A percentile compares a stretch with the other conserved stretches of the same genome.
These are phyloP conservation scores for Leishmania gerbilli DNA, from an alignment of 208 protist species.

Conservation along the genomic window DNA sequence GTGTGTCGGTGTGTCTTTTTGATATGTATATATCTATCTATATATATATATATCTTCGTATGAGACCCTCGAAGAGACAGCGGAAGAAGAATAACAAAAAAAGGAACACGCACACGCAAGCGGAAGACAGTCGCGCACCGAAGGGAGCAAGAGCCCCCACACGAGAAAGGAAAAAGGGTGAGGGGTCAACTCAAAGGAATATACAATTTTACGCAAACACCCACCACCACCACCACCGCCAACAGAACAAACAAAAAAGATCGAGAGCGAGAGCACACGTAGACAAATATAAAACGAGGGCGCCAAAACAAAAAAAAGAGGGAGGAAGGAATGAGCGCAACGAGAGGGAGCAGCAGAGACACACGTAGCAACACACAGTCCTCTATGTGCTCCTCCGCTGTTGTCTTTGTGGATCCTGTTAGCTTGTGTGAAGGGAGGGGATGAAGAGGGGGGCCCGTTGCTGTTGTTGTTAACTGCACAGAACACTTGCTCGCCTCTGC, in stretches of 20 bases:
- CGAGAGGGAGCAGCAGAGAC: not conserved
- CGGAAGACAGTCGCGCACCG: not conserved
- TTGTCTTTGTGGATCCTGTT: not conserved
- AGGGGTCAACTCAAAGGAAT: not conserved
- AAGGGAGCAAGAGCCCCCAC: not conserved
- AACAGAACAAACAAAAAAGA: conserved; percentile 1
- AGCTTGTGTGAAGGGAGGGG: not conserved
- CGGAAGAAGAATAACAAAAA: not conserved
- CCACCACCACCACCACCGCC: too few species aligned
- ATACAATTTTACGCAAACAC: not conserved
- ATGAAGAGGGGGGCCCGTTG: not conserved
- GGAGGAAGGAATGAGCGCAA: not conserved
- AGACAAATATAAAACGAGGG: not conserved
- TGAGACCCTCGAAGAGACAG: not conserved
- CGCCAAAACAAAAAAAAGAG: not conserved
- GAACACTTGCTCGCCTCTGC: not conserved
- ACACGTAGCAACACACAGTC: not conserved
- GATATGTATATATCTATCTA: not conserved
- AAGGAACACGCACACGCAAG: not conserved
- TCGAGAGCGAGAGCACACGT: not conserved
- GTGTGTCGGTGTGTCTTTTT: not conserved
- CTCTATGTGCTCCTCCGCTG: not conserved
- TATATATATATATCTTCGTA: not conserved
- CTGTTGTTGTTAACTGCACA: not conserved
- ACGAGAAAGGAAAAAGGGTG: not conserved